Base-by-base conservation (phyloP, 352 stramenopile species). In the Phytophthora citricola region DNA sequence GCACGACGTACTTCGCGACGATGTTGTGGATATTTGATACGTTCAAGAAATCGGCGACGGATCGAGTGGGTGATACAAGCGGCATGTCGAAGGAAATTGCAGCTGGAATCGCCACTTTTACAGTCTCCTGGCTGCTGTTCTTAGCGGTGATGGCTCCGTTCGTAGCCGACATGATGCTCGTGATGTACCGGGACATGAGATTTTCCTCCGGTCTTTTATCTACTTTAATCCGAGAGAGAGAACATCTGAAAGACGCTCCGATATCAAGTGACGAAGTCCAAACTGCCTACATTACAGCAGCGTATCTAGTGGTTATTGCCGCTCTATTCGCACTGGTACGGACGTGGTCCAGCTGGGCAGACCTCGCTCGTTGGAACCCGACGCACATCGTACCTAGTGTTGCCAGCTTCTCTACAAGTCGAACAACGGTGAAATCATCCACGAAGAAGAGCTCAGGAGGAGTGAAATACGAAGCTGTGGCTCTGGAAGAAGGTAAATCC, bases 1-100 rank as follows among this genome's bases (percentile, higher is more conserved):
- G 70, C 38, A 51, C 63, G 5, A 69, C 57, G n/a, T 78, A 75
- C 31, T 67, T 78, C 40, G 56, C 56, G 1, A 49, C 26, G 4
- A 22, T 49, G 4, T 40, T 78, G 11, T 78, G 65, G 69, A 20
- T 71, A 2, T 49, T 59, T 17, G 69, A 78, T 20, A 56, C 39
- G 7, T 29, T 27, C 4, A 58, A 64, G 17, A 34, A 22, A 0
- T 9, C 27, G 6, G 43, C 8, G 0, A 15, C 27, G 12, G 59
- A 62, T 4, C 43, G 34, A 20, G 45, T 50, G 15, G 26, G 31
- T 1, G 6, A 27, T 7, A 32, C 14, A 1, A 22, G 27, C 7
- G 56, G 36, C 5, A 20, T 47, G 11, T 20, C 34, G 4, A 5
- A n/a, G 3, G 36, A 60, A 41, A 41, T 54, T 29, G 47, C 29